A percentile compares a stretch with the other conserved stretches of the same genome.
phyloP scores from a whole-genome alignment of 1,284 basidiomycete species.

The Fomitopsis betulina region DNA sequence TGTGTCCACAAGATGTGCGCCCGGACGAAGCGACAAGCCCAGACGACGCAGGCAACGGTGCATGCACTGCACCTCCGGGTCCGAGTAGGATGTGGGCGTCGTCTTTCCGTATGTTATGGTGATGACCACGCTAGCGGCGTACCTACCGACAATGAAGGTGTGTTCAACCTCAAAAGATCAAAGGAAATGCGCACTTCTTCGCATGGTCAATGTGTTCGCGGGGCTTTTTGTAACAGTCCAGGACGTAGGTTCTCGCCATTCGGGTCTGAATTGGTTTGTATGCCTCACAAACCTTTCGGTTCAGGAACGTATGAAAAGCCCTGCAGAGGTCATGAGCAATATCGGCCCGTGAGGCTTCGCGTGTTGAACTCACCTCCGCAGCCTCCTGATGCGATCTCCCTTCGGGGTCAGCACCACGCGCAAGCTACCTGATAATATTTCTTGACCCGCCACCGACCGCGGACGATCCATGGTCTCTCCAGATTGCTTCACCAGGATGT shows the following conservation, averaged over 20 bases:
- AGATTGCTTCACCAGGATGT: constrained; percentile 30
- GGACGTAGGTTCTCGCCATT: constrained; percentile 43
- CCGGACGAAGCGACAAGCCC: constrained; percentile 47
- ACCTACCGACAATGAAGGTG: constrained; percentile 32
- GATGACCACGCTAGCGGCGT: constrained; percentile 60
- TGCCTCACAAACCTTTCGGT: constrained; percentile 39
- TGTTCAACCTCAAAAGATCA: too few species aligned
- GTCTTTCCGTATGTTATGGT: constrained; percentile 62
- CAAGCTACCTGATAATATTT: constrained; percentile 24
- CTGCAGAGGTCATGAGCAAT: constrained; percentile 10
- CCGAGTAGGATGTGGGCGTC: constrained; percentile 42
- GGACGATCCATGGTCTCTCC: constrained; percentile 24
- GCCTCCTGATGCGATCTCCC: constrained; percentile 17
- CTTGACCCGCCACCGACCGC: constrained; percentile 17
- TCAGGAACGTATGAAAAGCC: constrained; percentile 50
- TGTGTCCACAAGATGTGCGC: constrained; percentile 52
- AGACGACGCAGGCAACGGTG: constrained; percentile 45
- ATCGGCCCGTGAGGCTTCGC: background rate
- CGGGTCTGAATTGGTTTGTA: constrained; percentile 44
- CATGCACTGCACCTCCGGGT: constrained; percentile 54
- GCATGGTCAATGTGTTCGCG: constrained; percentile 47
- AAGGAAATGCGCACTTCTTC: constrained; percentile 32
- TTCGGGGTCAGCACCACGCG: constrained; percentile 16
- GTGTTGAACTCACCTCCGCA: constrained; percentile 19
- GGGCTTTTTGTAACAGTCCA: constrained; percentile 49